Base-by-base conservation (phyloP, 1,284 basidiomycete species). In the Trichosporon coremiiforme region DNA sequence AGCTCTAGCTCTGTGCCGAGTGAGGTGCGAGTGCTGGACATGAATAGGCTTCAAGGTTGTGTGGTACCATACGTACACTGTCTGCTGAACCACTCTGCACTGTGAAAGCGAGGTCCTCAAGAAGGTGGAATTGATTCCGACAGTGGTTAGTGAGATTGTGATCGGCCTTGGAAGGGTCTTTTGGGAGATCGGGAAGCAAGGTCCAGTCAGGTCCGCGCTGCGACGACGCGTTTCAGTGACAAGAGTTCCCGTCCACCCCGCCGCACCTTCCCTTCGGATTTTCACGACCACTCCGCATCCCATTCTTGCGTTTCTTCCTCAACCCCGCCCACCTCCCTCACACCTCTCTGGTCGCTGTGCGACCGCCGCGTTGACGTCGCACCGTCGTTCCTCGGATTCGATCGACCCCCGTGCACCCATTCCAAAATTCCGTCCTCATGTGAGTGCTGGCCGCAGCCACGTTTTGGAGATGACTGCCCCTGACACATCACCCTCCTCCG, bases 391-490 rank as follows among this genome's bases (percentile, higher is more conserved):
- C 15, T 33, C 13, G 25, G 25, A 13, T 9, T 29, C 20, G 50
- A 53, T 53, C 50, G 50, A 53, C 50, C 31, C 55, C 31, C 31
- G 55, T 20, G 31, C 55, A 33, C 29, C 3, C 47, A 35, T 38
- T 38, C 41, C 75, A 75, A 72, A 47, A 75, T 75, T 74, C 68
- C 75, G 53, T 65, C 71, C 57, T 67, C 73, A 35, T 71, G 75
- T 75, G 55, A 75, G 75, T 70, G 17, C n/a, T 33, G 45, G 33
- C 50, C 25, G 22, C 29, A 67, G 41, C 64, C 45, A 60, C 50
- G 65, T 50, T 62, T 55, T 64, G 22, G 41, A 47, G 64, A 38
- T 60, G 13, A 62, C 67, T 12, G n/a, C 38, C 33, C 25, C 65
- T 31, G 50, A 50, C 50, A 57, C 64, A 17, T 67, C 66, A 66